Evolutionary conservation across 2,329 filamentous ascomycete species (phyloP), one percentile per base, ranked within the genome.

Genomic region (Aureobasidium vineae): DNA sequence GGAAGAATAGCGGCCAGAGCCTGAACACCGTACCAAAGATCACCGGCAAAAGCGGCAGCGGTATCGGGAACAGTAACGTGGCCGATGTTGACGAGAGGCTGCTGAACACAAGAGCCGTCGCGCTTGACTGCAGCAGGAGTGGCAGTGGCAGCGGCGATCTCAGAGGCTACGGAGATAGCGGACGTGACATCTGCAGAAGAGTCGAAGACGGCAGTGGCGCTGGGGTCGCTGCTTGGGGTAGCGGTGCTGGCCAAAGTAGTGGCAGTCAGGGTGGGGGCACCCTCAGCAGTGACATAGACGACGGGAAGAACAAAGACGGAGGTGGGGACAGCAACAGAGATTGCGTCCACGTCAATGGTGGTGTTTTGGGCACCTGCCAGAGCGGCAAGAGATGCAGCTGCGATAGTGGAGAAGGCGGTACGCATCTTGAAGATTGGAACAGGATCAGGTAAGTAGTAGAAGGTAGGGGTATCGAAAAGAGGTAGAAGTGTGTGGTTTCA

Each of bases 31-130:
- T 65, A 65, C 21, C 28, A 65, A n/a, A 26, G 11, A 19, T 65
- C 63, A 13, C 66, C 41, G 23, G 70, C 71, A 49, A 71, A 71
- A 36, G 66, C 57, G 5, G 66, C 60, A 28, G 67, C 43, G 8
- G 65, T 50, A n/a, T 65, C 63, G 10, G 63, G 63, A 1, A 47
- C 2, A 47, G 50, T 49, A 5, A 19, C 26, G 21, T 65, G 41
- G 21, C 6, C 28, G n/a, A 65, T 47, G 6, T 52, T 41, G 5
- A 57, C 41, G 3, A 57, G 31, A 38, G 63, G 63, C 52, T 65
- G 63, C 26, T 54, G 63, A 5, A 65, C 15, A 50, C 63, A 65
- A 16, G 40, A 31, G 8, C 59, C 60, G 7, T 63, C 60, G 43
- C 60, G 60, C 60, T 63, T 63, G 36, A 43, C 49, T 10, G 21